Evolutionary conservation across 352 stramenopile genomes (phyloP), one percentile per base, ranked within the genome.

Genomic region (Phytopythium delawarense): DNA sequence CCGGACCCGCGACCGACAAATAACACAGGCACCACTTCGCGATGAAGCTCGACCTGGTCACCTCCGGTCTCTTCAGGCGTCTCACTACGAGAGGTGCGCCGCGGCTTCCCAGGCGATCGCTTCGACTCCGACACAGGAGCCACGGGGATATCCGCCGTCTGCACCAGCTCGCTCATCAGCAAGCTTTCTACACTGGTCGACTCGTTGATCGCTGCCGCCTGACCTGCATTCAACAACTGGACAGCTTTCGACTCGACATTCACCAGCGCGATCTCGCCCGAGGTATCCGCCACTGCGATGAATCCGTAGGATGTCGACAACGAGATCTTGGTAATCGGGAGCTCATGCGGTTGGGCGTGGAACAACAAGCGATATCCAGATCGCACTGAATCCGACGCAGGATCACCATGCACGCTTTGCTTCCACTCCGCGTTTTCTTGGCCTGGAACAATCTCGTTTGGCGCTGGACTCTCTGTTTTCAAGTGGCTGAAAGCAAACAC

Each of bases 1-100:
- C 82, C 79, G 16, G 77, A 86, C 7, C 81, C 79, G 42, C 84
- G 78, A 13, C 84, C 84, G 23, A 91, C 75, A 64, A 90, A 91
- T 4, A 93, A 67, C 2, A 89, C 70, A 25, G 72, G 78, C 13
- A 89, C 71, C 39, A 83, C 72, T 65, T 88, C 78, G 40, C 67
- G 75, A 53, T 87, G 72, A 42, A 81, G 69, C 12, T 70, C 72
- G 25, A 73, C 34, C 28, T 60, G 67, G 20, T 63, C 35, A 21
- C 54, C 54, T 30, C 72, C 40, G 18, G 30, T 60, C 23, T 42
- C 21, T 16, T 44, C 34, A 23, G 7, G n/a, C 1, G 23, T 40
- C 16, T 51, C 34, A 39, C 55, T 45, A 1, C 23, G 32, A 37
- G 57, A 48, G 4, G 44, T 45, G 6, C 34, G 56, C 7, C 52